These are phyloP conservation scores for Flaveria linearis DNA, from an alignment of 129 eudicot genomes.

Conservation along the genomic window DNA sequence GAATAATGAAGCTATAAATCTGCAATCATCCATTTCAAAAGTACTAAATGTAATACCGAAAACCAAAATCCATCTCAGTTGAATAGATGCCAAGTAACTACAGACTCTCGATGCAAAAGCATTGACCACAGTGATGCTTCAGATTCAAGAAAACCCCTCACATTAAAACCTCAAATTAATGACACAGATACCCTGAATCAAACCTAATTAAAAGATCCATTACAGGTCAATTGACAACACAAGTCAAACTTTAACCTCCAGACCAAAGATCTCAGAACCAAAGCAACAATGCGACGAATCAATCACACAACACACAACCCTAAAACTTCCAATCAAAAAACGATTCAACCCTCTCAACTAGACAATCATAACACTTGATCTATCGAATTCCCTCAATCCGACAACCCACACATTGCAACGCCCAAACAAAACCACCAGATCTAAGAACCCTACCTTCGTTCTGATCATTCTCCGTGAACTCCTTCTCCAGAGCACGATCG, in stretches of 20 bases:
- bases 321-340: not conserved
- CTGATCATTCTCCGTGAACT: slow-evolving; percentile 81
- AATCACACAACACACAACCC: slow-evolving; percentile 19
- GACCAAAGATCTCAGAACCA: slow-evolving; percentile 18
- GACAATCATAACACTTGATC: slow-evolving; percentile 18
- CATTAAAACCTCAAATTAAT: not conserved
- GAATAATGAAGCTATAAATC: not conserved
- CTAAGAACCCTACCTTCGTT: slow-evolving; percentile 58
- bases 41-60: not conserved
- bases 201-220: slow-evolving; percentile 16
- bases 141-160: slow-evolving; percentile 22
- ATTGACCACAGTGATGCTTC: slow-evolving; percentile 10
- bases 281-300: slow-evolving; percentile 5
- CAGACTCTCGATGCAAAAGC: not conserved
- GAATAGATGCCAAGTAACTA: slow-evolving; percentile 17
- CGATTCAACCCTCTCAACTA: not conserved
- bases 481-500: slow-evolving; percentile 87
- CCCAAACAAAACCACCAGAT: slow-evolving; percentile 39
- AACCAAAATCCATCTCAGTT: not conserved
- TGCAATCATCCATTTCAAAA: slow-evolving; percentile 15
- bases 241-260: slow-evolving; percentile 29
- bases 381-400: not conserved
- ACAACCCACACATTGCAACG: slow-evolving; percentile 22
- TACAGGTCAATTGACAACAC: slow-evolving; percentile 25
- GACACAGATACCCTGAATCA: not conserved